A percentile compares a stretch with the other conserved stretches of the same genome.
Evolutionary conservation across 1,139 yeast species (phyloP).

Genomic region (Geotrichum australiense): DNA sequence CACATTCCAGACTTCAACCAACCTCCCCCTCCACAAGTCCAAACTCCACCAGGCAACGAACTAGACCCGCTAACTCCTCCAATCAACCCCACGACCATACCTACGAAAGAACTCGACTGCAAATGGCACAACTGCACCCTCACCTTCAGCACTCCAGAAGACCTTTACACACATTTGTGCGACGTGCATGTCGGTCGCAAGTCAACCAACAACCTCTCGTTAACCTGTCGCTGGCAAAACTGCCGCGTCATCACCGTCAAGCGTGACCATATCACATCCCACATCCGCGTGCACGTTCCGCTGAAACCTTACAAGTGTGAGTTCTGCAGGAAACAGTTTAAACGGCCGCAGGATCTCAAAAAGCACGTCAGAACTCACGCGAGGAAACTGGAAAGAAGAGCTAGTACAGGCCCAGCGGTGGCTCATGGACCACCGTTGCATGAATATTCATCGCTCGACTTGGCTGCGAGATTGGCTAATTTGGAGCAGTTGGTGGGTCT

Average conservation of each 20-base stretch:
- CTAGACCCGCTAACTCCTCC: too few relatives aligned
- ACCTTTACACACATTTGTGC: conserved; percentile 77
- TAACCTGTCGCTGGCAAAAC: conserved; percentile 79
- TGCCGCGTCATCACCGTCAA: conserved; percentile 77
- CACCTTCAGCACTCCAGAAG: conserved; percentile 59
- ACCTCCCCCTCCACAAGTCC: too few relatives aligned
- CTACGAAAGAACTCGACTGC: conserved; percentile 44
- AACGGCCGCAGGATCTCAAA: conserved; percentile 94
- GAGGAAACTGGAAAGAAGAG: conserved; percentile 1
- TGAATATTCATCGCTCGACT: neutral
- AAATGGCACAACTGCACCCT: conserved; percentile 63
- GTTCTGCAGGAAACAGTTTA: conserved; percentile 72
- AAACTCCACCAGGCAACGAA: too few relatives aligned
- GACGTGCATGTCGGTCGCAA: conserved; percentile 89
- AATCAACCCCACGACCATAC: too few relatives aligned
- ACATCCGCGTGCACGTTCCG: conserved; percentile 89
- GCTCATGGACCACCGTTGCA: too few relatives aligned
- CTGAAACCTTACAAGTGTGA: conserved; percentile 82
- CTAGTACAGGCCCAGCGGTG: neutral
- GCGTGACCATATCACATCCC: conserved; percentile 94
- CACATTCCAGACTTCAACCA: too few relatives aligned
- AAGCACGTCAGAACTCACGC: conserved; percentile 84
- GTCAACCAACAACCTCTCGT: conserved; percentile 67
- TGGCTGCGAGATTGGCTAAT: conserved; percentile 51
- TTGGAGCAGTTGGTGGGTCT: conserved; percentile 37